Percentiles rank a stretch among this genome's conserved stretches.
phyloP scores from a whole-genome alignment of 306 rosid species.

The Cucumis melo region DNA sequence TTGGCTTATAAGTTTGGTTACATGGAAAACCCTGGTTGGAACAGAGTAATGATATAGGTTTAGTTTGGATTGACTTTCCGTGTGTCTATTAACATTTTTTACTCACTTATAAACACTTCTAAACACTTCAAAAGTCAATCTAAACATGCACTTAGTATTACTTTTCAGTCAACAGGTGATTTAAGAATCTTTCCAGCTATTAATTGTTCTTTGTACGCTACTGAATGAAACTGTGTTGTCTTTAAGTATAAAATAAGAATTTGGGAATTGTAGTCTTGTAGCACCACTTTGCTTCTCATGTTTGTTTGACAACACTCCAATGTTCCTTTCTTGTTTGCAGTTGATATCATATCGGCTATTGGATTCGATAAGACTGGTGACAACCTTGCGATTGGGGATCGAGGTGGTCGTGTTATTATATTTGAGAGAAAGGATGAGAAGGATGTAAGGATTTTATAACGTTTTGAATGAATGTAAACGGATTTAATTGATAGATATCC shows the following conservation, averaged over 20 bases:
- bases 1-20: too few species aligned
- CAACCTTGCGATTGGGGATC: slow-evolving; percentile 62
- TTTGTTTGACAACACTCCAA: neutral
- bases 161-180: neutral
- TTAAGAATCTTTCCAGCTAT: too few species aligned
- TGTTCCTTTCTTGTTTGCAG: slow-evolving; percentile 16
- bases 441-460: slow-evolving; percentile 28
- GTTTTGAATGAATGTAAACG: neutral
- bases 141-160: too few species aligned
- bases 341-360: slow-evolving; percentile 37
- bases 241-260: neutral
- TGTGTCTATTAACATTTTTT: neutral
- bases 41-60: too few species aligned
- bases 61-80: too few species aligned
- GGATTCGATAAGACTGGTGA: slow-evolving; percentile 55
- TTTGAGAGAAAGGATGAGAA: slow-evolving; percentile 36
- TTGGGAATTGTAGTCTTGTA: neutral
- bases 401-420: slow-evolving; percentile 56
- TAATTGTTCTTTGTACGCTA: neutral
- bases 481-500: neutral
- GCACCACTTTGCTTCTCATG: neutral
- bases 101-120: too few species aligned
- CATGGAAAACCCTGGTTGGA: too few species aligned
- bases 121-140: too few species aligned
- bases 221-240: neutral